Percentiles rank a stretch among this genome's conserved stretches.
These are phyloP conservation scores for Diaporthe helianthi DNA, from an alignment of 2,329 filamentous ascomycete genomes.

Conservation along the genomic window DNA sequence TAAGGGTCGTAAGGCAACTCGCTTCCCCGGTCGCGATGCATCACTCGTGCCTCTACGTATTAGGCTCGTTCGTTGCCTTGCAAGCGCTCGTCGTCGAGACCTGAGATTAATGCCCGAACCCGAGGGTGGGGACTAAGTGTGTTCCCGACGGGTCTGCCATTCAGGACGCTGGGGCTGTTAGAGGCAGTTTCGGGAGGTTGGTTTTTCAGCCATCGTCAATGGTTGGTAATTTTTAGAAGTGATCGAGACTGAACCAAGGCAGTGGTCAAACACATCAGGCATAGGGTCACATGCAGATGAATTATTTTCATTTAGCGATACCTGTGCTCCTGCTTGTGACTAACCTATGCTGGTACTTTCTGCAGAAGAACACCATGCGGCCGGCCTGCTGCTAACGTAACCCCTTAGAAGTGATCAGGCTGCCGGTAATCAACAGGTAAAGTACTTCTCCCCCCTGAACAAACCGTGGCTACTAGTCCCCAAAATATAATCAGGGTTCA, in stretches of 20 bases:
- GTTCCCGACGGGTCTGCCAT: neutral
- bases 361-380: neutral
- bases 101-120: neutral
- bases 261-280: constrained; percentile 25
- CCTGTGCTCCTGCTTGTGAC: constrained; percentile 32
- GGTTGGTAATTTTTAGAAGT: constrained; percentile 4
- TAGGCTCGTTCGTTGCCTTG: neutral
- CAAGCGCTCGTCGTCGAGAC: neutral
- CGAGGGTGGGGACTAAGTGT: too few species aligned
- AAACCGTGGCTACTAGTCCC: neutral
- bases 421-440: neutral
- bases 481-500: neutral
- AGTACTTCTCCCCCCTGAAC: neutral
- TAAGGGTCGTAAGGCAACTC: constrained; percentile 4
- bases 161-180: neutral
- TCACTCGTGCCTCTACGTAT: neutral
- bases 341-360: constrained; percentile 18
- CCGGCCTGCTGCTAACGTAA: neutral
- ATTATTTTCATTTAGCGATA: constrained; percentile 29
- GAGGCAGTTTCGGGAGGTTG: neutral
- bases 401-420: neutral
- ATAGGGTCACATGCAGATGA: constrained; percentile 34
- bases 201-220: neutral
- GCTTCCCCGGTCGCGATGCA: neutral
- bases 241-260: constrained; percentile 3